Evolutionary conservation across 2,329 filamentous ascomycete species (phyloP).

Genomic region (Ophiostoma sp.): DNA sequence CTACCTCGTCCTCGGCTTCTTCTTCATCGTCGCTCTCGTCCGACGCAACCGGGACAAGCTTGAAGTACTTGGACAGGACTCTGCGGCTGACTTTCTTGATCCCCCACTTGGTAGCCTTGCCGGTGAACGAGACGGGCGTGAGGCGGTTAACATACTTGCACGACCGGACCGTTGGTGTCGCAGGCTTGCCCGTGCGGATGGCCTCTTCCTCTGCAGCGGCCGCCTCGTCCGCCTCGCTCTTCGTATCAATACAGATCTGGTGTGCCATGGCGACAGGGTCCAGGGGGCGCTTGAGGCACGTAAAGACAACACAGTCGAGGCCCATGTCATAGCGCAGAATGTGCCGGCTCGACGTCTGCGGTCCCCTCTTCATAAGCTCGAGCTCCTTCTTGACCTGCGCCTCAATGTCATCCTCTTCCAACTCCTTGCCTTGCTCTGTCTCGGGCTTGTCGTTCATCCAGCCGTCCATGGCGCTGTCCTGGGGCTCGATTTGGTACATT

Average conservation of each 20-base stretch:
- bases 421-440: background rate
- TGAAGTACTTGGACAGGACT: conserved; percentile 61
- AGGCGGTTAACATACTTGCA: conserved; percentile 52
- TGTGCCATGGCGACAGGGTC: conserved; percentile 51
- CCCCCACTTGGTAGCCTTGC: conserved; percentile 64
- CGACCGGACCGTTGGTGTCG: conserved; percentile 24
- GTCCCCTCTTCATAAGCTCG: conserved; percentile 49
- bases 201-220: conserved; percentile 37
- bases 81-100: conserved; percentile 58
- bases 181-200: background rate
- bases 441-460: background rate
- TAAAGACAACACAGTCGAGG: conserved; percentile 59
- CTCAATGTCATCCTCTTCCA: conserved; percentile 66
- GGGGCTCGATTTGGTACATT: conserved; percentile 46
- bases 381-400: conserved; percentile 66
- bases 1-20: conserved; percentile 21
- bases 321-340: conserved; percentile 51
- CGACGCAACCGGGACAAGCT: conserved; percentile 35
- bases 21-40: conserved; percentile 15
- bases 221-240: conserved; percentile 37
- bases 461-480: conserved; percentile 19
- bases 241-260: conserved; percentile 52
- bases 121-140: conserved; percentile 47
- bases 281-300: conserved; percentile 51
- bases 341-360: conserved; percentile 38